Conservation (phyloP, 106 monocot species). For the Triglochin maritima region DNA sequence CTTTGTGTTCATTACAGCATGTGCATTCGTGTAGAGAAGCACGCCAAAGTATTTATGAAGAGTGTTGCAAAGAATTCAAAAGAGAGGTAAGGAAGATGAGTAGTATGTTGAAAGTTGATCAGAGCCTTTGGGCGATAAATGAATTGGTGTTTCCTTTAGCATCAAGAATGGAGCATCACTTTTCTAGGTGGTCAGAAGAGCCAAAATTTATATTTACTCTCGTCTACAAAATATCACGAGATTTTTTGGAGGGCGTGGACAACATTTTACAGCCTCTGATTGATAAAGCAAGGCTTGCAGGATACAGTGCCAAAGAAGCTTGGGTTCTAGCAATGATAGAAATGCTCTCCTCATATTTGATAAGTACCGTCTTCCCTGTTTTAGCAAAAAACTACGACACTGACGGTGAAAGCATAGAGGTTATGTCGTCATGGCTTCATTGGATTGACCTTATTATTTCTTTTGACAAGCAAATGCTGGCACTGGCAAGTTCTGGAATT, state of each 20-base stretch:
- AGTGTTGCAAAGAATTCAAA: background rate
- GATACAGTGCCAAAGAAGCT: slow-evolving; percentile 62
- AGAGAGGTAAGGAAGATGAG: slow-evolving; percentile 3
- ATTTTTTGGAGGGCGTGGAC: slow-evolving; percentile 58
- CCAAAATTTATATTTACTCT: slow-evolving; percentile 72
- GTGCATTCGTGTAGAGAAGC: slow-evolving; percentile 14
- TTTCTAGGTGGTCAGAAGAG: slow-evolving; percentile 51
- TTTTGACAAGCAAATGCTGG: slow-evolving; percentile 52
- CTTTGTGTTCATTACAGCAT: slow-evolving; percentile 59
- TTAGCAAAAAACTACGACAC: slow-evolving; percentile 19
- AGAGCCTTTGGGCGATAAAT: slow-evolving; percentile 57
- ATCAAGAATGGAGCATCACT: slow-evolving; percentile 59
- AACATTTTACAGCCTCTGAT: slow-evolving; percentile 67
- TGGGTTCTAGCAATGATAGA: slow-evolving; percentile 63
- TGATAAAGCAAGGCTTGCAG: slow-evolving; percentile 48
- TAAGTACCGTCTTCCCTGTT: slow-evolving; percentile 35
- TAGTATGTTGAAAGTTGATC: slow-evolving; percentile 9
- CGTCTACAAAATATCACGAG: slow-evolving; percentile 46
- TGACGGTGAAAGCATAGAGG: slow-evolving; percentile 19
- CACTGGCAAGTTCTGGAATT: slow-evolving; percentile 36
- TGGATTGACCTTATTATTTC: slow-evolving; percentile 54
- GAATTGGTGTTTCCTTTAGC: slow-evolving; percentile 49
- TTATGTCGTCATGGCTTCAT: slow-evolving; percentile 41
- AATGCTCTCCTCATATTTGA: slow-evolving; percentile 38
- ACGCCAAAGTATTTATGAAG: background rate